Evolutionary conservation across 208 protist species (phyloP).

Genomic region (Leishmania major): DNA sequence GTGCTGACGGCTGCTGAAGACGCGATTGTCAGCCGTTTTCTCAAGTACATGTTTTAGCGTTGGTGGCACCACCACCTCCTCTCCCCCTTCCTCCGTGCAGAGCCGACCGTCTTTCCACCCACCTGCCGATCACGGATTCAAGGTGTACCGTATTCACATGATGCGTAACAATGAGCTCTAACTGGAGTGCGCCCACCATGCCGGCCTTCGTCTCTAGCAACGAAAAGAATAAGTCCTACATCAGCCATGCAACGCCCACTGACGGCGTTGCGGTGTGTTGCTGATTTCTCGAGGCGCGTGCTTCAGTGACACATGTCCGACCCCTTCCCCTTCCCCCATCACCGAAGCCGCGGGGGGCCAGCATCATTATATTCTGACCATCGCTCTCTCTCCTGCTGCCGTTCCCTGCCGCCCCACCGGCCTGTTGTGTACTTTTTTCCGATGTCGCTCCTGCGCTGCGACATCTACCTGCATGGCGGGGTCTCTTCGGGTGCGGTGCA

Average conservation of each 20-base stretch:
- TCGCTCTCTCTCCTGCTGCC: neutral
- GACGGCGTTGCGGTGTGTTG: neutral
- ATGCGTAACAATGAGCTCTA: neutral
- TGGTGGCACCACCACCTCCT: neutral
- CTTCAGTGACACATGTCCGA: neutral
- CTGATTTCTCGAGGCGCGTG: neutral
- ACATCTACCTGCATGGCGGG: neutral
- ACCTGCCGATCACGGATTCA: neutral
- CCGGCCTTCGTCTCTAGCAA: no score
- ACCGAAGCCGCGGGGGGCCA: neutral
- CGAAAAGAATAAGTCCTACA: neutral
- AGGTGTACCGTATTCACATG: neutral
- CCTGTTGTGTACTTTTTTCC: neutral
- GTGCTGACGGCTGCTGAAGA: slow-evolving; percentile 46
- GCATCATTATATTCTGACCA: neutral
- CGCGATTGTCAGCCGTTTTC: slow-evolving; percentile 50
- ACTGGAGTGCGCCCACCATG: neutral
- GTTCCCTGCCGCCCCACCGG: neutral
- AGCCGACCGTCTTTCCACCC: neutral
- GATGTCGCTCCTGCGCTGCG: neutral
- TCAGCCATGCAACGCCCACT: neutral
- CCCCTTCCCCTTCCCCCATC: neutral
- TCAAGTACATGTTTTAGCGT: slow-evolving; percentile 72
- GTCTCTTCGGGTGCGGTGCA: neutral
- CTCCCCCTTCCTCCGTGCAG: neutral